A percentile compares a stretch with the other conserved stretches of the same genome.
These are phyloP conservation scores for Corinectria fuckeliana DNA, from an alignment of 2,329 filamentous ascomycete genomes.

Conservation along the genomic window DNA sequence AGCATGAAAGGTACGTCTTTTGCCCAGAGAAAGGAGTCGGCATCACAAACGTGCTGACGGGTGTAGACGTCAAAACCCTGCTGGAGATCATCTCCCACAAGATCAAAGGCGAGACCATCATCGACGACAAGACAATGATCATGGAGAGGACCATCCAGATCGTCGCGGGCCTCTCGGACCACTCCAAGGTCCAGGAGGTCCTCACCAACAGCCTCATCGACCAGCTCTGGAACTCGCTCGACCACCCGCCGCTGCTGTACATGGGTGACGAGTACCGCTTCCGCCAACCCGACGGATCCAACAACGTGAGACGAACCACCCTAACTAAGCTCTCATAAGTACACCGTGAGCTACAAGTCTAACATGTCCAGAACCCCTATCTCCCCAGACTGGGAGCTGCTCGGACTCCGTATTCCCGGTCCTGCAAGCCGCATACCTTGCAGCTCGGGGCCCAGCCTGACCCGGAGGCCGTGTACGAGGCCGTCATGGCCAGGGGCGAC, in stretches of 20 bases:
- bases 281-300: constrained; percentile 72
- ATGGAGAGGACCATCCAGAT: constrained; percentile 78
- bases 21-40: too few relatives aligned
- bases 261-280: constrained; percentile 69
- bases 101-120: constrained; percentile 65
- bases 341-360: background rate
- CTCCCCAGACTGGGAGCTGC: constrained; percentile 71
- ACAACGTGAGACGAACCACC: constrained; percentile 64
- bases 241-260: constrained; percentile 74
- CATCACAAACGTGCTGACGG: constrained; percentile 23
- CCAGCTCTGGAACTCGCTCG: constrained; percentile 73
- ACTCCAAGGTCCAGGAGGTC: constrained; percentile 65
- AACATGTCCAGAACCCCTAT: constrained; percentile 61
- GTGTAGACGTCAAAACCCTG: constrained; percentile 67
- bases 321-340: background rate
- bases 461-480: constrained; percentile 67
- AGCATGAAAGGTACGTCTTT: constrained; percentile 25
- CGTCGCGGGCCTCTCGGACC: constrained; percentile 67
- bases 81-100: constrained; percentile 66
- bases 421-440: constrained; percentile 63
- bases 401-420: constrained; percentile 70
- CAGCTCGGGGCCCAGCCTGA: constrained; percentile 72
- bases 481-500: constrained; percentile 59
- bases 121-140: constrained; percentile 79
- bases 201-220: constrained; percentile 73